Evolutionary conservation across 2,329 filamentous ascomycete genomes (phyloP), one percentile per base, ranked within the genome.

Genomic region (Raffaelea ambrosiae): DNA sequence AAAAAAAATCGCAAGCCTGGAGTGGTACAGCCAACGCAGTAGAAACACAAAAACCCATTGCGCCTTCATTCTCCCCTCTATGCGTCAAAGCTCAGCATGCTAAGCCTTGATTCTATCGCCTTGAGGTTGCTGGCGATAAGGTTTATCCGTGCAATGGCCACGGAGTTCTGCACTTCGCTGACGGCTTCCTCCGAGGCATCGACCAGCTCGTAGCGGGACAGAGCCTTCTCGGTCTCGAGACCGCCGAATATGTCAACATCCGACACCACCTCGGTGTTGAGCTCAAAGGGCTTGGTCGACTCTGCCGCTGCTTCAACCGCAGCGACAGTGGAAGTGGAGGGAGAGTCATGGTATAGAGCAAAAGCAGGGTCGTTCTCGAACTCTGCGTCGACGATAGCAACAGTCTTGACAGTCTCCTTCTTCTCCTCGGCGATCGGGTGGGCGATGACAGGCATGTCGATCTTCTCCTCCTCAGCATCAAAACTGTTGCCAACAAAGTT

Each of bases 331-430:
- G 65, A 56, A 45, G 43, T 56, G 14, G 47, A 48, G 40, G 61
- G 46, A 16, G 61, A 58, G 33, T 74, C 69, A 59, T 75, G 71
- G 66, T 77, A 84, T 26, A 84, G 72, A 43, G 76, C 75, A 53
- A 81, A 83, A 43, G 75, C 71, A 0, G 77, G 76, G 53, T 85
- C 76, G 47, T 76, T 72, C 58, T 84, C 81, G 46, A 82, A 81
- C 51, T 79, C 76, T 29, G 72, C 69, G 48, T 83, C 75, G 3
- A 66, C 63, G 20, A 81, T 11, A 5, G 40, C 73, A 14, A 40
- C 26, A 3, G 40, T 43, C 39, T 63, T 54, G 10, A 52, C 50
- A 2, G 57, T 40, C 16, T 64, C 58, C 40, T 64, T 56, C 23
- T 56, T 51, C 52, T 66, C 63, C n/a, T 29, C 26, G 53, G 69